These are phyloP conservation scores for Hanseniaspora hatyaiensis DNA, from an alignment of 805 yeast genomes.

Conservation along the genomic window DNA sequence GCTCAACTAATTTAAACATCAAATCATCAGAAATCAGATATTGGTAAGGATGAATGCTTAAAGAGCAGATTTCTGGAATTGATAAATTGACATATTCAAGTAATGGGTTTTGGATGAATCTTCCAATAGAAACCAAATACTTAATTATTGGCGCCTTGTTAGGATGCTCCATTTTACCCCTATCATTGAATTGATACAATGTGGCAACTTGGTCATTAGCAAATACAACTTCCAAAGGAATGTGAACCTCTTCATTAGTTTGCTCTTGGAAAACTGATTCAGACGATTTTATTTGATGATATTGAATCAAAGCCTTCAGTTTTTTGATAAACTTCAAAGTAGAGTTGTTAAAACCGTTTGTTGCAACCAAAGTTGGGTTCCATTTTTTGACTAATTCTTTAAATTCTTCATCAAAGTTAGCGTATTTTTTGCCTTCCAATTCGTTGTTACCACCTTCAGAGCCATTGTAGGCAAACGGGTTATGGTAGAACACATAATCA, in stretches of 20 bases:
- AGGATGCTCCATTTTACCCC: constrained; percentile 68
- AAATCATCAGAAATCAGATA: constrained; percentile 51
- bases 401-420: constrained; percentile 52
- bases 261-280: constrained; percentile 19
- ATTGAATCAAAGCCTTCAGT: constrained; percentile 44
- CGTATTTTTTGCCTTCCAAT: constrained; percentile 31
- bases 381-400: constrained; percentile 47
- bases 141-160: constrained; percentile 70
- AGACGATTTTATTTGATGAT: constrained; percentile 34
- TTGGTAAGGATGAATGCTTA: constrained; percentile 65
- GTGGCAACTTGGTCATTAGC: constrained; percentile 90
- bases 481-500: constrained; percentile 63
- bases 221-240: constrained; percentile 59
- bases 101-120: constrained; percentile 87
- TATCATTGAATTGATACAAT: constrained; percentile 65
- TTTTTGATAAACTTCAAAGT: constrained; percentile 50
- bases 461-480: constrained; percentile 37
- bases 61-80: constrained; percentile 58
- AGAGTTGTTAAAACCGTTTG: constrained; percentile 75
- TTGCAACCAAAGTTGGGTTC: constrained; percentile 80
- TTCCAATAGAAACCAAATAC: constrained; percentile 80
- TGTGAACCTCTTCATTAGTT: constrained; percentile 42
- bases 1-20: constrained; percentile 54
- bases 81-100: constrained; percentile 69
- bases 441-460: constrained; percentile 30